Conservation (phyloP, 306 rosid genomes). For the Glycine latifolia region DNA sequence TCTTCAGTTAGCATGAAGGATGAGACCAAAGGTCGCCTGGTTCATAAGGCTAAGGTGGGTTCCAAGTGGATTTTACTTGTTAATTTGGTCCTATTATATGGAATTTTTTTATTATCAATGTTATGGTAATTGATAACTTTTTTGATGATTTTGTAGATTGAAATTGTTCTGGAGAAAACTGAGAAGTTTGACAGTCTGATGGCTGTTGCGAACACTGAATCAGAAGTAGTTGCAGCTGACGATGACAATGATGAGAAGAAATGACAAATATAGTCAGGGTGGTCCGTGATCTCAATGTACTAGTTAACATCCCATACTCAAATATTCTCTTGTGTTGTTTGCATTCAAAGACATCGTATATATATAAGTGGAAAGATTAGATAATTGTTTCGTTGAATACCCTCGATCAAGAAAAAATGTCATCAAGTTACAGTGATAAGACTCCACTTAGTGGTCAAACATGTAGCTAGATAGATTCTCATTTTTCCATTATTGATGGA, state of each 20-base stretch:
- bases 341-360: slow-evolving; percentile 49
- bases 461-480: slow-evolving; percentile 45
- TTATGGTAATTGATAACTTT: not conserved
- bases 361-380: slow-evolving; percentile 40
- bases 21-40: slow-evolving; percentile 83
- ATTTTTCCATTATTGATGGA: slow-evolving; percentile 9
- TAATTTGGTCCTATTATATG: not conserved
- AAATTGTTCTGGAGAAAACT: slow-evolving; percentile 88
- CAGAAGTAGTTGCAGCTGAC: slow-evolving; percentile 53
- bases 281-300: slow-evolving; percentile 2
- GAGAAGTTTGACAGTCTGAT: slow-evolving; percentile 81
- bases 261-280: slow-evolving; percentile 36
- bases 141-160: slow-evolving; percentile 63
- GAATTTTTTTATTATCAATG: no score
- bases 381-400: not conserved
- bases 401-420: not conserved
- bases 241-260: slow-evolving; percentile 48
- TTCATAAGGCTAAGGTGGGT: slow-evolving; percentile 92
- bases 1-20: slow-evolving; percentile 93
- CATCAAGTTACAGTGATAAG: slow-evolving; percentile 9
- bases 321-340: slow-evolving; percentile 45
- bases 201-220: slow-evolving; percentile 54
- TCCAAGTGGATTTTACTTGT: not conserved
- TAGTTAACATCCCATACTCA: slow-evolving; percentile 54
- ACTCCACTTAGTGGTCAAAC: slow-evolving; percentile 36